Conservation (phyloP, 192 early-diverging fungal species). For the Chytriomyces hyalinus region DNA sequence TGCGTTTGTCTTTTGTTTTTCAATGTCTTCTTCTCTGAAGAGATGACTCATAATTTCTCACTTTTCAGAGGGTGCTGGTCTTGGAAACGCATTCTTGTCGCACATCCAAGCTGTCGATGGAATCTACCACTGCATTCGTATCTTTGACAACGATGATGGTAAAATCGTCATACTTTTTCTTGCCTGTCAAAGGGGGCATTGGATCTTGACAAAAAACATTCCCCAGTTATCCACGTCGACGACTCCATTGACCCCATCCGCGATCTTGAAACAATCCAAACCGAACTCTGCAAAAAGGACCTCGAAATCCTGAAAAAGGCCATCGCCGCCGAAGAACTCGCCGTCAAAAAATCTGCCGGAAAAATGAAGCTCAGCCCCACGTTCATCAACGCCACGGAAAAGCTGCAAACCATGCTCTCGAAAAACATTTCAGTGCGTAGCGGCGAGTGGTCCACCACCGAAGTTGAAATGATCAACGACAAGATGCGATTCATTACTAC, state of each 20-base stretch:
- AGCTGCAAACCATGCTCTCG: constrained; percentile 68
- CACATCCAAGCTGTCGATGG: constrained; percentile 70
- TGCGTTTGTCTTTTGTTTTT: background rate
- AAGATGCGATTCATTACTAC: constrained; percentile 75
- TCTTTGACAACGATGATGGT: constrained; percentile 83
- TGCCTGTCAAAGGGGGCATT: constrained; percentile 62
- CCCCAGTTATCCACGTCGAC: constrained; percentile 69
- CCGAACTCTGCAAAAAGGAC: constrained; percentile 94
- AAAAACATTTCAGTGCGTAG: constrained; percentile 85
- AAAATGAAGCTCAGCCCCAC: constrained; percentile 51
- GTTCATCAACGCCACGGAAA: constrained; percentile 58
- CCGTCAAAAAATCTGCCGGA: constrained; percentile 51
- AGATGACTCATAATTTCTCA: background rate
- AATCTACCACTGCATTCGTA: constrained; percentile 59
- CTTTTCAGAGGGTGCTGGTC: constrained; percentile 44
- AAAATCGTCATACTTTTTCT: constrained; percentile 75
- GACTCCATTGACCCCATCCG: constrained; percentile 76
- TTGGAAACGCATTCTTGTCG: constrained; percentile 90
- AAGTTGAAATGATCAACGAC: constrained; percentile 89
- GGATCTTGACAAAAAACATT: constrained; percentile 37
- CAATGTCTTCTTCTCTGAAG: background rate
- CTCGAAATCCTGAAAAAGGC: constrained; percentile 77
- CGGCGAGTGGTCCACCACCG: constrained; percentile 88
- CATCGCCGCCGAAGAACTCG: constrained; percentile 49
- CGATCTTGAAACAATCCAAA: constrained; percentile 93